Evolutionary conservation across 768 basidiomycete genomes (phyloP).

Genomic region (Xerocomellus chrysenteron): DNA sequence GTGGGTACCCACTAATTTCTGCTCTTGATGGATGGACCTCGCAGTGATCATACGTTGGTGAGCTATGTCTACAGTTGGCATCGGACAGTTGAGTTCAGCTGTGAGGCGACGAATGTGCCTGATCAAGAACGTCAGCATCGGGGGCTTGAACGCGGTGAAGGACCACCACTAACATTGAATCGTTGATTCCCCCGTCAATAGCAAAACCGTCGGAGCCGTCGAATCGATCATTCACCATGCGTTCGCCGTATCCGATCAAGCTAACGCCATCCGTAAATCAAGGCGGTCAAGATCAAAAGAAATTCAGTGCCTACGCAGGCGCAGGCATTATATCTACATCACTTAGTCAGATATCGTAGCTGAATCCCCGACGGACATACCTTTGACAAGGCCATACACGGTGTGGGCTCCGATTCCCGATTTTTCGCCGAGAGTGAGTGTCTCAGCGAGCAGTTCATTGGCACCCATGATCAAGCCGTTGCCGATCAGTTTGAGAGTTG

Average conservation of each 20-base stretch:
- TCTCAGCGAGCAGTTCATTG: constrained; percentile 77
- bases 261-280: constrained; percentile 32
- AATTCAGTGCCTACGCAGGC: constrained; percentile 43
- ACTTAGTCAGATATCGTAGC: constrained; percentile 13
- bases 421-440: constrained; percentile 83
- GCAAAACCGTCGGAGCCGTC: constrained; percentile 74
- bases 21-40: constrained; percentile 61
- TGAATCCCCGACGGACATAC: constrained; percentile 31
- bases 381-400: constrained; percentile 58
- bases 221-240: constrained; percentile 73
- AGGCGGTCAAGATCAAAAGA: not conserved
- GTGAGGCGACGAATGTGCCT: constrained; percentile 72
- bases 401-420: constrained; percentile 70
- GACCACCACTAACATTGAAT: constrained; percentile 53
- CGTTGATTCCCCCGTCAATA: constrained; percentile 87
- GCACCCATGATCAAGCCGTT: constrained; percentile 77
- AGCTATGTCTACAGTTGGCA: constrained; percentile 71
- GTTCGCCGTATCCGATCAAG: constrained; percentile 56
- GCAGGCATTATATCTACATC: constrained; percentile 65
- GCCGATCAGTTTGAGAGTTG: constrained; percentile 75
- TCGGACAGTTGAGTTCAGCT: constrained; percentile 61
- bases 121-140: constrained; percentile 5
- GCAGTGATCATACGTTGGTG: constrained; percentile 80
- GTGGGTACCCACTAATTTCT: constrained; percentile 44
- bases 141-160: not conserved